Percentiles rank a stretch among this genome's conserved stretches.
These are phyloP conservation scores for Musa schizocarpa DNA, from an alignment of 176 grass and related monocot species.

Conservation along the genomic window DNA sequence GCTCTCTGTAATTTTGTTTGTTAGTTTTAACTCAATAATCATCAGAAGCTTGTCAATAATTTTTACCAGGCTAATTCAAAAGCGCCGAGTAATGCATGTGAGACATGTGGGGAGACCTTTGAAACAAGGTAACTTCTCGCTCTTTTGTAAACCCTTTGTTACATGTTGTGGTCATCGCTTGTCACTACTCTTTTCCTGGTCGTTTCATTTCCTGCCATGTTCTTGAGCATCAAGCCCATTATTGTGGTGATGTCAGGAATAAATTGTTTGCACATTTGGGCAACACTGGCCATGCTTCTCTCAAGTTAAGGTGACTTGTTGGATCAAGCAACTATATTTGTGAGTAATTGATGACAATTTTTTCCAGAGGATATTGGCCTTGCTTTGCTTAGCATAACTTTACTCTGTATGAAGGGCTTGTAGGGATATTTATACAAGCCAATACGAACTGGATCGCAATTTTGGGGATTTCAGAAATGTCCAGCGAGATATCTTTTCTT, in stretches of 20 bases:
- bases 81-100: constrained; percentile 56
- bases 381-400: neutral
- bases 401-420: too few species aligned
- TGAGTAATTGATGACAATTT: neutral
- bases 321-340: constrained; percentile 6
- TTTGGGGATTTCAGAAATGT: neutral
- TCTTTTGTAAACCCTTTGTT: neutral
- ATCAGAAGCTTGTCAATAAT: neutral
- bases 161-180: neutral
- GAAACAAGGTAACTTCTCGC: constrained; percentile 59
- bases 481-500: neutral
- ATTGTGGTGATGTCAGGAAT: constrained; percentile 42
- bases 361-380: neutral
- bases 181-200: neutral
- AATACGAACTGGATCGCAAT: neutral
- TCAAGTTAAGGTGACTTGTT: constrained; percentile 40
- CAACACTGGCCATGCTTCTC: constrained; percentile 62
- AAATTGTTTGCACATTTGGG: constrained; percentile 81
- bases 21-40: neutral
- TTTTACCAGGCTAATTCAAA: constrained; percentile 42
- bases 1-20: neutral
- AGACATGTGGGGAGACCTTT: constrained; percentile 64
- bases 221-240: neutral
- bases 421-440: neutral
- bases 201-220: neutral